These are phyloP conservation scores for Adiantum capillusveneris DNA, from an alignment of 75 land plant species.

Conservation along the genomic window DNA sequence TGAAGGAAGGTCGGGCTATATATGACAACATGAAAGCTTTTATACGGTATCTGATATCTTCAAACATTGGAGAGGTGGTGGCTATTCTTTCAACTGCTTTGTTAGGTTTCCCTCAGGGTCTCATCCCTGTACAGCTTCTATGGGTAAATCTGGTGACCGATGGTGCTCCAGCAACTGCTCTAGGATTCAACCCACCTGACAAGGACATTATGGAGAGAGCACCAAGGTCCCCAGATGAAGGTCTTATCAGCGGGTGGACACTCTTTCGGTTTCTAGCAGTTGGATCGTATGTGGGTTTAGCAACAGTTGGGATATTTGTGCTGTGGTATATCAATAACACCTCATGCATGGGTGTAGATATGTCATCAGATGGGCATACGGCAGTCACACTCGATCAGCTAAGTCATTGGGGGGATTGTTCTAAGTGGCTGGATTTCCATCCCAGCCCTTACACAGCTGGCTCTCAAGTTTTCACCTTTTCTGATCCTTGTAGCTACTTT, in stretches of 20 bases:
- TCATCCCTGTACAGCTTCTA: slow-evolving; percentile 28
- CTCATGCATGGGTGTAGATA: slow-evolving; percentile 23
- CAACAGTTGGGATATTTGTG: slow-evolving; percentile 27
- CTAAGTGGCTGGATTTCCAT: slow-evolving; percentile 17
- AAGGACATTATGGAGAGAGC: slow-evolving; percentile 30
- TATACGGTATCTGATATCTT: slow-evolving; percentile 31
- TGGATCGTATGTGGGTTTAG: slow-evolving; percentile 34
- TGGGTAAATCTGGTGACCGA: slow-evolving; percentile 36
- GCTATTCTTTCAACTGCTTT: slow-evolving; percentile 27
- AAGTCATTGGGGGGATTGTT: slow-evolving; percentile 28
- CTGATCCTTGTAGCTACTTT: slow-evolving; percentile 23
- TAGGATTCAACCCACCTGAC: slow-evolving; percentile 33
- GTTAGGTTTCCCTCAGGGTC: slow-evolving; percentile 7
- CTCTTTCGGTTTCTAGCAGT: slow-evolving; percentile 24
- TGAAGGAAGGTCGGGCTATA: slow-evolving; percentile 25
- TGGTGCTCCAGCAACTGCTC: slow-evolving; percentile 33
- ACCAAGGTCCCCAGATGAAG: slow-evolving; percentile 22
- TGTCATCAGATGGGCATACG: slow-evolving; percentile 23
- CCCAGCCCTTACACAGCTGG: slow-evolving; percentile 18
- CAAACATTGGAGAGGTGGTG: slow-evolving; percentile 34
- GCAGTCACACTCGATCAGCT: slow-evolving; percentile 26
- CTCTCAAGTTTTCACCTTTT: not conserved
- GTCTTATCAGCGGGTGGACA: slow-evolving; percentile 27
- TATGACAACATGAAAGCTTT: slow-evolving; percentile 42
- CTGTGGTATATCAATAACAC: slow-evolving; percentile 25